phyloP scores from a whole-genome alignment of 495 filamentous ascomycete species.

The Penicillium waksmanii region DNA sequence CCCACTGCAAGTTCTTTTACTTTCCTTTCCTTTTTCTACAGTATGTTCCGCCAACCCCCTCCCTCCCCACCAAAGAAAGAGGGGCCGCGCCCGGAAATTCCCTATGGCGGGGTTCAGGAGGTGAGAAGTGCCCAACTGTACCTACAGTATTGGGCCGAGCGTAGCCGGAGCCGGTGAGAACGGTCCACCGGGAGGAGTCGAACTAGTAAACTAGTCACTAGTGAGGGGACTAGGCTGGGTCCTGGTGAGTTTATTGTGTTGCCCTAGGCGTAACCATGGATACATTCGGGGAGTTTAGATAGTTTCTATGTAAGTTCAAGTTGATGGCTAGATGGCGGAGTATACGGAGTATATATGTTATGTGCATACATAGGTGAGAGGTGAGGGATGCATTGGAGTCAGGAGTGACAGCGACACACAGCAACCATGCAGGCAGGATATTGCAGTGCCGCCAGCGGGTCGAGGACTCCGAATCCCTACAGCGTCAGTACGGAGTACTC shows the following conservation, averaged over 20 bases:
- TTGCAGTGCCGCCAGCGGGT: constrained; percentile 5
- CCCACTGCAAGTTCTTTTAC: not conserved
- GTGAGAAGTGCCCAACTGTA: constrained; percentile 1
- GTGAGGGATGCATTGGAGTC: not conserved
- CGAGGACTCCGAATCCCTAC: not conserved
- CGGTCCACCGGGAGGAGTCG: constrained; percentile 9
- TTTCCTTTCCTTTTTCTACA: constrained; percentile 3
- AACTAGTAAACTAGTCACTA: constrained; percentile 5
- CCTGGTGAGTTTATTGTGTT: constrained; percentile 6
- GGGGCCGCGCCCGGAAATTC: constrained; percentile 18
- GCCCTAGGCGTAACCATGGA: not conserved
- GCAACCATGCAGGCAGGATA: not conserved
- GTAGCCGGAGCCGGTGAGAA: constrained; percentile 20
- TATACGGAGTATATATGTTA: not conserved
- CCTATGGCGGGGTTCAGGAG: constrained; percentile 22
- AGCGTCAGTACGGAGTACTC: not conserved
- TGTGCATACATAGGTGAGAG: not conserved
- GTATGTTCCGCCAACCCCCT: not conserved
- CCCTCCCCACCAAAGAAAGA: constrained; percentile 11
- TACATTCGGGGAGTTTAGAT: not conserved
- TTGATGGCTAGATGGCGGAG: not conserved
- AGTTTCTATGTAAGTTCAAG: not conserved
- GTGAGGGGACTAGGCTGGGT: not conserved
- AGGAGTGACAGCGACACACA: not conserved
- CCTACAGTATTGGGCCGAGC: constrained; percentile 19